Percentiles rank a stretch among this genome's conserved stretches.
phyloP scores from a whole-genome alignment of 192 early-diverging fungal species.

The Linnemannia schmuckeri region DNA sequence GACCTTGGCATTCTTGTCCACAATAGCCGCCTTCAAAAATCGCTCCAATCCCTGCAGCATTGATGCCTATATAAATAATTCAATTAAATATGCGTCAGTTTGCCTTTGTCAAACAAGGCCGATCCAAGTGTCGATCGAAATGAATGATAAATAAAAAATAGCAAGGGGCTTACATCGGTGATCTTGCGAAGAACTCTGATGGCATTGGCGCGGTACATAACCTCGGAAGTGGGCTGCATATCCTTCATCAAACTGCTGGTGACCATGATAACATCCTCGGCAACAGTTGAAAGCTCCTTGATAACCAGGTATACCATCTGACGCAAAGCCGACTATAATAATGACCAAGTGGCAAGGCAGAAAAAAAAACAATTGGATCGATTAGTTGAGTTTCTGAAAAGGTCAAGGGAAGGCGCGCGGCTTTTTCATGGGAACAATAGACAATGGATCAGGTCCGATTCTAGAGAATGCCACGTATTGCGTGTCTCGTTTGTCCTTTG shows the following conservation, averaged over 20 bases:
- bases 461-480: background rate
- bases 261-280: slow-evolving; percentile 98
- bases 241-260: slow-evolving; percentile 96
- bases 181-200: slow-evolving; percentile 96
- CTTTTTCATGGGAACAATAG: background rate
- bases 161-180: slow-evolving; percentile 79
- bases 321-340: slow-evolving; percentile 83
- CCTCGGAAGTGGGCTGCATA: slow-evolving; percentile 94
- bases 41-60: slow-evolving; percentile 97
- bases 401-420: background rate
- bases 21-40: slow-evolving; percentile 96
- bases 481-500: background rate
- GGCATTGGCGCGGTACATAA: slow-evolving; percentile 94
- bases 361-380: slow-evolving; percentile 5
- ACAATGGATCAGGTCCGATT: background rate
- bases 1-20: slow-evolving; percentile 92
- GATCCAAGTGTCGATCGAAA: background rate
- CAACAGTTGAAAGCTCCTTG: slow-evolving; percentile 93
- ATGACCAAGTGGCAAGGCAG: background rate
- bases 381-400: background rate
- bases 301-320: slow-evolving; percentile 99
- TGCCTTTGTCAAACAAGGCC: background rate
- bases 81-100: background rate
- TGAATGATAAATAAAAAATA: no score
- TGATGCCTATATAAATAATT: slow-evolving; percentile 69